Conservation (phyloP, 768 basidiomycete genomes). For the Hebeloma cylindrosporum region DNA sequence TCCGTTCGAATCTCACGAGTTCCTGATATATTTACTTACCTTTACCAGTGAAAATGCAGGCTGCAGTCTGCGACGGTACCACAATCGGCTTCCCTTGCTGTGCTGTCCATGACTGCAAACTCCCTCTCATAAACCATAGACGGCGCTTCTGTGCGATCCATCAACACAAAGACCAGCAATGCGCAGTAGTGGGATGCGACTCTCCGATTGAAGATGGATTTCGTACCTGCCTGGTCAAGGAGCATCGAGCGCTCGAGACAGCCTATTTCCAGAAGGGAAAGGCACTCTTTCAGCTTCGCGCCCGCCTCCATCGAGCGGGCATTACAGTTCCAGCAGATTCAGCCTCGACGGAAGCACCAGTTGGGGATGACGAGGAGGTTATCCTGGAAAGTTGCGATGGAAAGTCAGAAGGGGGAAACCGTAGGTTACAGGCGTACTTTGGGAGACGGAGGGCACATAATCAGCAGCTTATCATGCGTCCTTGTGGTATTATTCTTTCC, state of each 20-base stretch:
- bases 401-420: constrained; percentile 19
- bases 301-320: constrained; percentile 14
- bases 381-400: constrained; percentile 9
- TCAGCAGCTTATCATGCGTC: constrained; percentile 24
- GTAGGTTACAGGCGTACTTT: constrained; percentile 25
- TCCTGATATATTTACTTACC: neutral
- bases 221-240: constrained; percentile 20
- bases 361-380: constrained; percentile 4
- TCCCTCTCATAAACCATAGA: constrained; percentile 14
- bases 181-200: constrained; percentile 23
- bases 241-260: constrained; percentile 24
- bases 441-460: constrained; percentile 30
- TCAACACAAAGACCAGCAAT: constrained; percentile 6
- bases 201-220: constrained; percentile 6
- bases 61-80: constrained; percentile 27
- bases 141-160: constrained; percentile 27
- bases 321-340: constrained; percentile 3
- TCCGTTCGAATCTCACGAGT: constrained; percentile 1
- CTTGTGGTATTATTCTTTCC: constrained; percentile 30
- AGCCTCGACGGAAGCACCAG: neutral
- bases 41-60: constrained; percentile 15
- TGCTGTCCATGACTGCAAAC: constrained; percentile 26
- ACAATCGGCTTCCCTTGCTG: constrained; percentile 31
- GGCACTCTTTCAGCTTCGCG: constrained; percentile 26
- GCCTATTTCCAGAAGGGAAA: constrained; percentile 19